Percentiles rank a stretch among this genome's conserved stretches.
phyloP scores from a whole-genome alignment of 306 rosid species.

The Elaeagnus macrophylla region DNA sequence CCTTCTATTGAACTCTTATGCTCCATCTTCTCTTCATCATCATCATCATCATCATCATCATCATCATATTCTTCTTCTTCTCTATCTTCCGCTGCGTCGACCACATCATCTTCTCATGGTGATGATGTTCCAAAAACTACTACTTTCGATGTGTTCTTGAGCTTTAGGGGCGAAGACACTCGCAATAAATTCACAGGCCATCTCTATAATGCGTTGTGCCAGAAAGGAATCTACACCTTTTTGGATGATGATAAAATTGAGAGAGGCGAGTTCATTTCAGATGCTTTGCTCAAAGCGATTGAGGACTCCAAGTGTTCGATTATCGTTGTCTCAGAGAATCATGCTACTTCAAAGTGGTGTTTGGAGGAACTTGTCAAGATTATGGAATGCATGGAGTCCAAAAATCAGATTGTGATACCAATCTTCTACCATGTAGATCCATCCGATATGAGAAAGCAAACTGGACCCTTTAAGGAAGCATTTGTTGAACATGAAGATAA shows the following conservation, averaged over 20 bases:
- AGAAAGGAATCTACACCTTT: not conserved
- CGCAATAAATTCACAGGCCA: not conserved
- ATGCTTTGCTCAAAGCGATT: not conserved
- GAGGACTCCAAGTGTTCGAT: not conserved
- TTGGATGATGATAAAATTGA: not conserved
- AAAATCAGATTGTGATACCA: not conserved
- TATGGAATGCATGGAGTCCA: not conserved
- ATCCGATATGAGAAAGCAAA: not conserved
- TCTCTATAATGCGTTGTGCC: not conserved
- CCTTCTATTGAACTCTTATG: no score
- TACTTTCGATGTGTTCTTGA: conserved; percentile 3
- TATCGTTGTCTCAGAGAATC: not conserved
- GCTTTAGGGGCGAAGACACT: conserved; percentile 3
- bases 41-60: no score
- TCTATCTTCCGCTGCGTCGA: no score
- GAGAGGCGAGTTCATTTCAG: not conserved
- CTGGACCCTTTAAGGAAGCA: not conserved
- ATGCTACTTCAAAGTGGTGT: conserved; percentile 10
- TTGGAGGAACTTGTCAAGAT: conserved; percentile 2
- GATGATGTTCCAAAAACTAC: no score
- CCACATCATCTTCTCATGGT: no score
- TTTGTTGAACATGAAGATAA: not conserved
- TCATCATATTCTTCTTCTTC: no score
- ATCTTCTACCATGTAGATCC: conserved; percentile 6
- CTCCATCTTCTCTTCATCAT: no score